Evolutionary conservation across 768 basidiomycete species (phyloP), one percentile per base, ranked within the genome.

Genomic region (Termitomyces sp.): DNA sequence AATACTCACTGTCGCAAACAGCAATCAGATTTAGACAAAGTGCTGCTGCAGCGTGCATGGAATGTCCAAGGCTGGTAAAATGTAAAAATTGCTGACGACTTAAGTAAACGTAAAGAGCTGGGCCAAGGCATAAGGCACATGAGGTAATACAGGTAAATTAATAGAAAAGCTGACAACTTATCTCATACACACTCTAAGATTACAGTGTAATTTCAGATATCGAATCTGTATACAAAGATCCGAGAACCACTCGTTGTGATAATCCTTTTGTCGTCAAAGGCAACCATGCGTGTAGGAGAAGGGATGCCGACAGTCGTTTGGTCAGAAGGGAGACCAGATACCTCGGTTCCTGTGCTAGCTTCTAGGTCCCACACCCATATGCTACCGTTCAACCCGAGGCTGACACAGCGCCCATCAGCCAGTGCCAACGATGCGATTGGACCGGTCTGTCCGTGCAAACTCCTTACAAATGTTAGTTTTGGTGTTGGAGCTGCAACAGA

Each of bases 311-410:
- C 36, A 52, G 35, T 36, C 50, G 57, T 50, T 36, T 28, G 30
- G 56, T 53, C 48, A 63, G 51, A 45, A 63, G 53, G 60, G 63
- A 66, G 54, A 65, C 68, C 56, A 53, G 75, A 70, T 52, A 77
- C 74, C 65, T 78, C 76, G 38, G 75, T 77, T 26, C 77, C 78
- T 53, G 73, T 80, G 52, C 71, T 78, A 54, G 76, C 79, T 68
- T 93, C 91, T 33, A 93, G 75, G 71, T 93, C 91, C 91, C 91
- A 93, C 3, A 90, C 87, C 88, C 89, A 91, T 44, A 93, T 79
- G 63, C 82, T 82, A 42, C 89, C 89, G 66, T 90, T 84, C 35
- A 71, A 71, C 9, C 87, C 83, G 20, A 92, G 71, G 65, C 88
- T 87, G 30, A 93, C 87, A 62, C 91, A 93, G 3, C 91, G 83